Percentiles rank a stretch among this genome's conserved stretches.
These are phyloP conservation scores for Suhomyces ambrosiae DNA, from an alignment of 1,139 yeast genomes.

Conservation along the genomic window DNA sequence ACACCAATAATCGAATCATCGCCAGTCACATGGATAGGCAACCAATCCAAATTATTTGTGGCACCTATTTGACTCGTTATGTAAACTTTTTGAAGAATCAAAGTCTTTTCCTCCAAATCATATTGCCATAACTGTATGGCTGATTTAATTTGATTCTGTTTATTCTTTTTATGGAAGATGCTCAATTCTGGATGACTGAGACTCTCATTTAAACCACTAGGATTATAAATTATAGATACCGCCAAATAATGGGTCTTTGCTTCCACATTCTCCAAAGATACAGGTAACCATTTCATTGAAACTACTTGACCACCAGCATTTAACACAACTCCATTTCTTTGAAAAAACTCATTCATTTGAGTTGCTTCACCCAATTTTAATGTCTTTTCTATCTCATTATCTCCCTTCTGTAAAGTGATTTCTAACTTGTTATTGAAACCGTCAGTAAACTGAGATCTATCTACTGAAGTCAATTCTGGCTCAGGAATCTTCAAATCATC, in stretches of 20 bases:
- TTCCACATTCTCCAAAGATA: slow-evolving; percentile 14
- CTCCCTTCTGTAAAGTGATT: slow-evolving; percentile 9
- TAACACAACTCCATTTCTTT: slow-evolving; percentile 47
- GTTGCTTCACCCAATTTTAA: slow-evolving; percentile 13
- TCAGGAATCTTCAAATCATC: slow-evolving; percentile 10
- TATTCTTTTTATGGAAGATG: slow-evolving; percentile 24
- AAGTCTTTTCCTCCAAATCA: slow-evolving; percentile 26
- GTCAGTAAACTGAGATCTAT: background rate
- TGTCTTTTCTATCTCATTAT: background rate
- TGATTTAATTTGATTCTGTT: slow-evolving; percentile 27
- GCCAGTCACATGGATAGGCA: slow-evolving; percentile 29
- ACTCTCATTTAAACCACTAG: slow-evolving; percentile 26
- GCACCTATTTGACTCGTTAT: slow-evolving; percentile 55
- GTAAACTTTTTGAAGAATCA: slow-evolving; percentile 33
- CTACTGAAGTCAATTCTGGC: slow-evolving; percentile 1
- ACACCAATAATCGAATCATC: slow-evolving; percentile 39
- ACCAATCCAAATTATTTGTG: slow-evolving; percentile 56
- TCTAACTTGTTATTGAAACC: slow-evolving; percentile 5
- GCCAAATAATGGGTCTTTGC: slow-evolving; percentile 47
- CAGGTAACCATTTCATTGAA: slow-evolving; percentile 56
- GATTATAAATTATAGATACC: slow-evolving; percentile 44
- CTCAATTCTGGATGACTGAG: slow-evolving; percentile 37
- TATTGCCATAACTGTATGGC: slow-evolving; percentile 54
- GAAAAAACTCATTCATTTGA: slow-evolving; percentile 14
- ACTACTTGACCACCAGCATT: slow-evolving; percentile 61